Evolutionary conservation across 441 rosid species (phyloP).

Genomic region (Hura crepitans): DNA sequence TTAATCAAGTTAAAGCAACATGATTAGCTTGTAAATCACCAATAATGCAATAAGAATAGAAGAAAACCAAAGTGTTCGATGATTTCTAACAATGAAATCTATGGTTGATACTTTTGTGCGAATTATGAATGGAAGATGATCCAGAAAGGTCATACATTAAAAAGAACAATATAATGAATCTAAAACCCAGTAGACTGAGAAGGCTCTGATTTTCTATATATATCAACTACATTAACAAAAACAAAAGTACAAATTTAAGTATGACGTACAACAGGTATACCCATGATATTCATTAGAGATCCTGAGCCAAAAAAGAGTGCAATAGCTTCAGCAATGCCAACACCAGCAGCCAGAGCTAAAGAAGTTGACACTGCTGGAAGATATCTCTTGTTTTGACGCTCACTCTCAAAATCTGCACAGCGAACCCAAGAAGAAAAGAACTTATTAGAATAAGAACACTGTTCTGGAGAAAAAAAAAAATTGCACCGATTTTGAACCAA

Average conservation of each 20-base stretch:
- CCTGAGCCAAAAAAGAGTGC: conserved; percentile 70
- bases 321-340: conserved; percentile 75
- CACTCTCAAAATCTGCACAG: conserved; percentile 32
- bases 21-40: background rate
- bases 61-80: background rate
- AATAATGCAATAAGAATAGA: too few species aligned
- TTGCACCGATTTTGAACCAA: background rate
- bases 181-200: background rate
- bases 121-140: background rate
- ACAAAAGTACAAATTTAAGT: conserved; percentile 24
- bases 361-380: conserved; percentile 79
- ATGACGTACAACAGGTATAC: conserved; percentile 79
- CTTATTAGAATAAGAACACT: background rate
- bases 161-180: background rate
- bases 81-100: background rate
- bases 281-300: conserved; percentile 81
- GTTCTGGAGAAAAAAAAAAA: background rate
- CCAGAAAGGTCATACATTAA: background rate
- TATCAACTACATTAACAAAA: background rate
- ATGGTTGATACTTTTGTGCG: background rate
- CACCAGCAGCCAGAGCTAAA: conserved; percentile 67
- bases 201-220: background rate
- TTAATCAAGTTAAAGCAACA: background rate
- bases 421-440: conserved; percentile 4
- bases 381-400: conserved; percentile 41